Base-by-base conservation (phyloP, 2,329 filamentous ascomycete genomes). In the Annulohypoxylon truncatum region DNA sequence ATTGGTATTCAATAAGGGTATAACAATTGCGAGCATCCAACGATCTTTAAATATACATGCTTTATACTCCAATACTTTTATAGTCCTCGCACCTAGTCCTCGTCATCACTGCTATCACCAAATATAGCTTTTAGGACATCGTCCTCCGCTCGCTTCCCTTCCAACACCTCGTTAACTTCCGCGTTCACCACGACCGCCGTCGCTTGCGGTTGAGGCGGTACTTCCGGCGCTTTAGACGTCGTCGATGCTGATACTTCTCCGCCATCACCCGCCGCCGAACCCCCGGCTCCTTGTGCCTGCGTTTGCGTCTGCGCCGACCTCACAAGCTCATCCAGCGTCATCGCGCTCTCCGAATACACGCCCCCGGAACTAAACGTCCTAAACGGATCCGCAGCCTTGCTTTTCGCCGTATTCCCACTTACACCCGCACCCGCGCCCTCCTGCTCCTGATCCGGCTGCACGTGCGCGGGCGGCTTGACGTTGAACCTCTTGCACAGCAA, bases 401-500 rank as follows among this genome's bases (percentile, higher is more conserved):
- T 72, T 61, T 61, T 74, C 22, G 72, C 74, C 64, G 50, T n/a
- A n/a, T n/a, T n/a, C n/a, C n/a, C 46, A 48, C 46, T 33, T 33
- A 66, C 24, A 66, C 48, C 65, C 73, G 46, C 18, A 13, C 28
- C 22, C 22, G 31, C 15, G 1, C 29, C 54, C 29, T 12, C 40
- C 52, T 67, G 79, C 71, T 77, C 82, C 0, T 83, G 78, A 42
- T 90, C 85, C 31, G 83, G 79, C 72, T 87, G 85, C 29, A 91
- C 88, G 77, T 93, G 87, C 8, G 86, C 84, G 0, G 94, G 93
- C 7, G 91, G 87, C 65, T 85, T 89, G n/a, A 98, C 91, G 72
- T 94, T 94, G 80, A 99, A 97, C 7, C 96, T 86, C 77, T 98
- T 99, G 80, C 95, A 98, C n/a, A 98, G 80, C 40, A 99, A 80